Evolutionary conservation across 371 early-diverging fungal species (phyloP).

Genomic region (Circinella minor): DNA sequence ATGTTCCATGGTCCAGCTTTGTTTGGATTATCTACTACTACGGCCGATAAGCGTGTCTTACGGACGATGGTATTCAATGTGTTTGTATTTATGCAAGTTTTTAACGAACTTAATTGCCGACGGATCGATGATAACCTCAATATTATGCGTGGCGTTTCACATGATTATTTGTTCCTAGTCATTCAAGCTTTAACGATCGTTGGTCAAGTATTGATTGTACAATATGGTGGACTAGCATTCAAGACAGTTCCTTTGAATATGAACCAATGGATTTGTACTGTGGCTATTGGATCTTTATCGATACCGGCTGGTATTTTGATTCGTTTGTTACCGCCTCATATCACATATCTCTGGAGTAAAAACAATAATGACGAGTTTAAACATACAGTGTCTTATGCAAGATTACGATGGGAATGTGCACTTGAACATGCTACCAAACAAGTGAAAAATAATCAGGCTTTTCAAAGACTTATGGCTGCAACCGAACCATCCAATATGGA

Average conservation of each 20-base stretch:
- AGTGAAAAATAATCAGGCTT: conserved; percentile 5
- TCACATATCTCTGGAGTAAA: conserved; percentile 35
- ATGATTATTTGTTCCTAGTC: conserved; percentile 72
- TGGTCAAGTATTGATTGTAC: conserved; percentile 79
- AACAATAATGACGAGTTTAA: conserved; percentile 52
- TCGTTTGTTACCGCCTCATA: conserved; percentile 63
- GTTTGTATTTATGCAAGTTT: conserved; percentile 75
- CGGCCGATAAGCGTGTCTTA: conserved; percentile 25
- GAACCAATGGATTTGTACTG: conserved; percentile 77
- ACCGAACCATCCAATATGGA: conserved; percentile 12
- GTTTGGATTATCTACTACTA: conserved; percentile 29
- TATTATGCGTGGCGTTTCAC: conserved; percentile 71
- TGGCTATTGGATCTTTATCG: conserved; percentile 74
- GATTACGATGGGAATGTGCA: conserved; percentile 47
- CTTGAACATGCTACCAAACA: conserved; percentile 10
- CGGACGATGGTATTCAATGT: conserved; percentile 72
- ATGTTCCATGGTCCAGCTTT: conserved; percentile 33
- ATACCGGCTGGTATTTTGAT: conserved; percentile 76
- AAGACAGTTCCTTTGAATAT: conserved; percentile 67
- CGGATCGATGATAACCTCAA: conserved; percentile 75
- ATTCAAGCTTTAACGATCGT: conserved; percentile 69
- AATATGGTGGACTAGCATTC: conserved; percentile 85
- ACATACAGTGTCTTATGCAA: conserved; percentile 38
- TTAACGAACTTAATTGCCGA: conserved; percentile 78
- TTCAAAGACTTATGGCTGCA: background rate